A percentile compares a stretch with the other conserved stretches of the same genome.
Conservation (phyloP, 106 monocot species). For the Allium fistulosum region DNA sequence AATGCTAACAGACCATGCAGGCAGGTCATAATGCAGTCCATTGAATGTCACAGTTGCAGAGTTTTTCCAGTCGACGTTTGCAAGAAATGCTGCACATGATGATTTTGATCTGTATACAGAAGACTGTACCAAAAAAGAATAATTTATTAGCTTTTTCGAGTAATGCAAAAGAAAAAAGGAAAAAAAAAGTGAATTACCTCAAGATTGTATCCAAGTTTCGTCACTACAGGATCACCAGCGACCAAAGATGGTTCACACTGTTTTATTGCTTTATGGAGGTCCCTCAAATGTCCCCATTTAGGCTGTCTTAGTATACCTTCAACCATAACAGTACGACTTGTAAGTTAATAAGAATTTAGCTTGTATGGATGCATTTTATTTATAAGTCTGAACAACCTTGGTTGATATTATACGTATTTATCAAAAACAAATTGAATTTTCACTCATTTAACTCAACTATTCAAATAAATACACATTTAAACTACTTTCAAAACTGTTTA, state of each 20-base stretch:
- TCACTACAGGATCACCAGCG: slow-evolving; percentile 58
- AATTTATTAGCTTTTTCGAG: too few relatives aligned
- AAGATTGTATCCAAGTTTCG: slow-evolving; percentile 62
- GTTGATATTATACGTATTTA: too few relatives aligned
- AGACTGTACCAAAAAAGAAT: slow-evolving; percentile 23
- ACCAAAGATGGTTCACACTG: slow-evolving; percentile 75
- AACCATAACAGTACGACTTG: neutral
- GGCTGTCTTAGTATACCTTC: slow-evolving; percentile 82
- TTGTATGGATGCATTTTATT: too few relatives aligned
- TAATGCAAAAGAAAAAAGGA: neutral
- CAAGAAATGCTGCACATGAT: slow-evolving; percentile 89
- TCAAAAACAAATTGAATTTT: neutral
- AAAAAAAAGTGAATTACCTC: slow-evolving; percentile 29
- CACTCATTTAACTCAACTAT: too few relatives aligned
- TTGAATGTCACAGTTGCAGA: slow-evolving; percentile 67
- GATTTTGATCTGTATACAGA: slow-evolving; percentile 61
- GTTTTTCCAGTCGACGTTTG: slow-evolving; percentile 50
- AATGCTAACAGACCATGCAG: slow-evolving; percentile 96
- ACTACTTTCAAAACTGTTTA: too few relatives aligned
- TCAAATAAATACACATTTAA: too few relatives aligned
- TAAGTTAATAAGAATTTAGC: too few relatives aligned
- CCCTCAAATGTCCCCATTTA: slow-evolving; percentile 97
- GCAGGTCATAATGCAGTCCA: slow-evolving; percentile 77
- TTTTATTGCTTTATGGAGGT: slow-evolving; percentile 85
- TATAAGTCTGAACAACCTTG: too few relatives aligned